A percentile compares a stretch with the other conserved stretches of the same genome.
Evolutionary conservation across 108 stramenopile species (phyloP).

Genomic region (Nitzschia inconspicua): DNA sequence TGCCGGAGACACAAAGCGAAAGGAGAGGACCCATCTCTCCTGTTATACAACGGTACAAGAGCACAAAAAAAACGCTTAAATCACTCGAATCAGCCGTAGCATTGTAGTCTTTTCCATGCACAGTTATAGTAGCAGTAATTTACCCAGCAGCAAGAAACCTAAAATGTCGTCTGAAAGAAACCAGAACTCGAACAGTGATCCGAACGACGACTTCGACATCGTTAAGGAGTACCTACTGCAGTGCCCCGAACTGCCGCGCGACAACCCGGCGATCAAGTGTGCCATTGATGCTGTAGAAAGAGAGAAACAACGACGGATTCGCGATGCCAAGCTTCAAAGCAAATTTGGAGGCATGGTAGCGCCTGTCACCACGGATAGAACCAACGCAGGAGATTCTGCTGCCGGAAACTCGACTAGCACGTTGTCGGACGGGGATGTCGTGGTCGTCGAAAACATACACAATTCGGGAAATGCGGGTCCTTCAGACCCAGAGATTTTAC

Average conservation of each 20-base stretch:
- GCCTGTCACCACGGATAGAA: not conserved
- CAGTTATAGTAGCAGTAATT: too few relatives aligned
- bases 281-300: slow-evolving; percentile 64
- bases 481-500: not conserved
- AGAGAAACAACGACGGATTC: slow-evolving; percentile 48
- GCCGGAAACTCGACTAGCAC: not conserved
- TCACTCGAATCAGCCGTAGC: not conserved
- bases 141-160: too few relatives aligned
- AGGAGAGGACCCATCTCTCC: too few relatives aligned
- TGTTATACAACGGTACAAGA: too few relatives aligned
- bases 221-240: slow-evolving; percentile 23
- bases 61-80: not conserved
- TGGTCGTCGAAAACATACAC: slow-evolving; percentile 6
- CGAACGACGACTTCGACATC: slow-evolving; percentile 15
- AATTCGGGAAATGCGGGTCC: not conserved
- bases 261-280: slow-evolving; percentile 50
- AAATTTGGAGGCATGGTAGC: slow-evolving; percentile 29
- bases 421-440: slow-evolving; percentile 11
- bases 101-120: not conserved
- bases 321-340: slow-evolving; percentile 54
- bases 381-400: not conserved
- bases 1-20: too few relatives aligned
- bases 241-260: slow-evolving; percentile 19
- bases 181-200: not conserved
- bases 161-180: too few relatives aligned